These are phyloP conservation scores for Coemansia sp. DNA, from an alignment of 192 early-diverging fungal genomes.

Conservation along the genomic window DNA sequence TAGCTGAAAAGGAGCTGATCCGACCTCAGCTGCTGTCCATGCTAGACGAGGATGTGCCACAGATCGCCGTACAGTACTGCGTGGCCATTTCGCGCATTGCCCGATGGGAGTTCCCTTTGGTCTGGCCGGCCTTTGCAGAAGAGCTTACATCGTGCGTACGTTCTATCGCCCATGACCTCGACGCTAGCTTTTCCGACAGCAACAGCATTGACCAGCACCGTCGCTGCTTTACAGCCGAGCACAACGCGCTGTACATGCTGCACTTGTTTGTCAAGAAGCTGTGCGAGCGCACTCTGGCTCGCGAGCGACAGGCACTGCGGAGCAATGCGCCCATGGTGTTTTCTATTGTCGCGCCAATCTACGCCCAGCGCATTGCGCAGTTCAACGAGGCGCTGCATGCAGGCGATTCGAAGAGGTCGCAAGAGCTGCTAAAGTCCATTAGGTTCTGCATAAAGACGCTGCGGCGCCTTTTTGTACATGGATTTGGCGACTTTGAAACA, in stretches of 20 bases:
- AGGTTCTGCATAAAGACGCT: constrained; percentile 70
- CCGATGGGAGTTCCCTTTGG: constrained; percentile 79
- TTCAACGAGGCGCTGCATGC: constrained; percentile 49
- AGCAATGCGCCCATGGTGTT: constrained; percentile 73
- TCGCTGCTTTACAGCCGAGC: constrained; percentile 46
- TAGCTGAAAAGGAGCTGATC: constrained; percentile 71
- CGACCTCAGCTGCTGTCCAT: constrained; percentile 60
- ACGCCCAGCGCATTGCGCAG: constrained; percentile 56
- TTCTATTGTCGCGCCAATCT: constrained; percentile 63
- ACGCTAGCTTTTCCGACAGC: neutral
- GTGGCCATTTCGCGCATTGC: constrained; percentile 79
- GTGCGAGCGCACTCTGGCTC: constrained; percentile 65
- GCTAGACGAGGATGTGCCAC: constrained; percentile 67
- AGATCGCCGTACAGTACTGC: constrained; percentile 72
- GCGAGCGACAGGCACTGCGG: constrained; percentile 56
- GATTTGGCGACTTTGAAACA: constrained; percentile 56
- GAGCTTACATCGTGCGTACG: constrained; percentile 18
- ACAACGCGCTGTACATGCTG: constrained; percentile 69
- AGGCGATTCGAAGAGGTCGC: constrained; percentile 25
- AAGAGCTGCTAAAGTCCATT: constrained; percentile 57
- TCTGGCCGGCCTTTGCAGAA: constrained; percentile 66
- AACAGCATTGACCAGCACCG: neutral
- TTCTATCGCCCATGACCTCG: constrained; percentile 8
- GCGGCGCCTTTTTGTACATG: constrained; percentile 75
- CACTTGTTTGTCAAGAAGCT: constrained; percentile 73